These are phyloP conservation scores for Penstemon davidsonii DNA, from an alignment of 257 asterid genomes.

Conservation along the genomic window DNA sequence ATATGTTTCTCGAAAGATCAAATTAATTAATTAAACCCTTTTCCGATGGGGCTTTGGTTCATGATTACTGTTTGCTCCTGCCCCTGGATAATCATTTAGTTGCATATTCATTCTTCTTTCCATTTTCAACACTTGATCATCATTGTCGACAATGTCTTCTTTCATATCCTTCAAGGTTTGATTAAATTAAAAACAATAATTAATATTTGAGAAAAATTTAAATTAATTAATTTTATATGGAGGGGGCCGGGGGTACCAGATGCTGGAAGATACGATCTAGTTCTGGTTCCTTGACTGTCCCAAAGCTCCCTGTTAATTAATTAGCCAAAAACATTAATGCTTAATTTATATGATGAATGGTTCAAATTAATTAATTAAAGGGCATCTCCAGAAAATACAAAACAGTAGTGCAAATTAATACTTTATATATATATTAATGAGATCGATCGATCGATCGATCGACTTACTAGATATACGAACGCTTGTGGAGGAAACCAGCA, in stretches of 20 bases:
- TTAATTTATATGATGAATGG: slow-evolving; percentile 1
- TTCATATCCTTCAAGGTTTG: slow-evolving; percentile 19
- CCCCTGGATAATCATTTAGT: slow-evolving; percentile 40
- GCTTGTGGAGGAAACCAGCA: slow-evolving; percentile 27
- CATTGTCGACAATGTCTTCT: background rate
- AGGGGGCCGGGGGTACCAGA: slow-evolving; percentile 29
- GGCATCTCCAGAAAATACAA: background rate
- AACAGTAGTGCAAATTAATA: background rate
- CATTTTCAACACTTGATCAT: background rate
- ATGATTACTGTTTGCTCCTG: slow-evolving; percentile 43
- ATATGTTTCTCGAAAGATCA: too few species aligned
- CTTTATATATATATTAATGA: background rate
- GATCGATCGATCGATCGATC: too few species aligned
- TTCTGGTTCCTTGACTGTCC: slow-evolving; percentile 14
- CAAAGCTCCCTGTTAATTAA: slow-evolving; percentile 30
- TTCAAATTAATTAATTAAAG: background rate
- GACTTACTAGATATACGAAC: slow-evolving; percentile 38
- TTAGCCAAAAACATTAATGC: background rate
- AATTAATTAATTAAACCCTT: background rate
- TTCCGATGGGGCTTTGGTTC: slow-evolving; percentile 35
- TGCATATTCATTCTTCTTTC: slow-evolving; percentile 35
- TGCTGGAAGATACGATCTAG: slow-evolving; percentile 10
- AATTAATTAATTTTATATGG: background rate
- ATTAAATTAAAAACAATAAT: background rate
- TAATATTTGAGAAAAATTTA: background rate